Base-by-base conservation (phyloP, 257 asterid genomes). In the Rauvolfia tetraphylla region DNA sequence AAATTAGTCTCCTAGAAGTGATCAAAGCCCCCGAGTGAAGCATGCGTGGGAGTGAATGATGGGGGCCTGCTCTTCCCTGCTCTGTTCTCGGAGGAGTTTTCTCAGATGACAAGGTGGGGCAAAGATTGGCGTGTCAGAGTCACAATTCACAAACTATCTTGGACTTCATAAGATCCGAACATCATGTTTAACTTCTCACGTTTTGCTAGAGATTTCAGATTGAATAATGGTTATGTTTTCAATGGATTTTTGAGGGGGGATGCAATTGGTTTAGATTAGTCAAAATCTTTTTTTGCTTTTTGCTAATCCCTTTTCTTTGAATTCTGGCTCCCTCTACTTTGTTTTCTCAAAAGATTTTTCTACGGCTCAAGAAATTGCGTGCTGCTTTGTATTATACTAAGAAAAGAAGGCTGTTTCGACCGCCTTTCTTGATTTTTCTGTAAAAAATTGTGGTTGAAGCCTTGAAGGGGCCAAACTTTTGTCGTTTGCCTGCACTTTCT, bases 111-210 rank as follows among this genome's bases (percentile, higher is more conserved):
- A 20, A 66, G 61, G n/a, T n/a, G n/a, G n/a, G 51, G 79, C 85
- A 87, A 81, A 78, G 78, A 84, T 82, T 81, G 80, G 80, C 80
- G 81, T 81, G 86, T 79, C 83, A 79, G 76, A 71, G 62, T 73
- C 83, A 82, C 80, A 80, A 13, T 74, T 73, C 81, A 83, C 80
- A 79, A 48, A 63, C 75, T 71, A 67, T 79, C 81, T 85, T 82
- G 90, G 79, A 78, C 46, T 76, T 78, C 78, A 82, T 83, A 83
- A 84, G 78, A 75, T 76, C 46, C 85, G 41, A 85, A 86, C 93
- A 87, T 81, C 1, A 82, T 81, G 84, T 84, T 81, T 72, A 83
- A 61, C 71, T 82, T 70, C 78, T 82, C 87, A 80, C 90, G 79
- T 72, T 53, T 80, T 74, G 76, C 78, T 1, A 81, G 72, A 36